Evolutionary conservation across 164 flowering plant genomes (phyloP).

Genomic region (Chimonanthus praecox): DNA sequence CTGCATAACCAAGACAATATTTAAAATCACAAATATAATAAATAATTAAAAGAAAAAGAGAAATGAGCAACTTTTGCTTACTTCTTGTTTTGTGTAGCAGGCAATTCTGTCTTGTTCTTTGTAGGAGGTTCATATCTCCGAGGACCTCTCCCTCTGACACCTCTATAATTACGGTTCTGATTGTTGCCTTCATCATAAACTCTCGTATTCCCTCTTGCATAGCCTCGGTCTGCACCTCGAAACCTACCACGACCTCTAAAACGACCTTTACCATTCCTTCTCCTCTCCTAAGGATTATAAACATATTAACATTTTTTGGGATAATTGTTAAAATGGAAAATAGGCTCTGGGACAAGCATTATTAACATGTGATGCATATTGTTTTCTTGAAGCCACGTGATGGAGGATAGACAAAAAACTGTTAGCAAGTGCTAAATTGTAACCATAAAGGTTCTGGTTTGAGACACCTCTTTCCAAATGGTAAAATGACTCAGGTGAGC

Average conservation of each 20-base stretch:
- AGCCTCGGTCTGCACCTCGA: conserved; percentile 53
- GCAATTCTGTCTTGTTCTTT: conserved; percentile 31
- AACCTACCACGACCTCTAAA: conserved; percentile 61
- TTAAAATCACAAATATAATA: not conserved
- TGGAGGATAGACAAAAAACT: not conserved
- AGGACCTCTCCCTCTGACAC: conserved; percentile 82
- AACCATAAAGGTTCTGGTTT: too few species aligned
- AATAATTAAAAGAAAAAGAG: not conserved
- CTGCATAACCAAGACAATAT: conserved; percentile 20
- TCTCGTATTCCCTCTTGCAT: conserved; percentile 49
- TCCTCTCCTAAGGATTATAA: conserved; percentile 46
- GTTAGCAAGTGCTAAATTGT: too few species aligned
- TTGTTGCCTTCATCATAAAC: conserved; percentile 28
- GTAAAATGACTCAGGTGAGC: too few species aligned
- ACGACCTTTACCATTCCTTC: conserved; percentile 44
- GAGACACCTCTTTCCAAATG: too few species aligned
- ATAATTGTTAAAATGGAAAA: not conserved
- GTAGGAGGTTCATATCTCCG: conserved; percentile 54
- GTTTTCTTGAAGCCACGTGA: not conserved
- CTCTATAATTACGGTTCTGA: conserved; percentile 39
- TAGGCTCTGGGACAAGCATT: not conserved
- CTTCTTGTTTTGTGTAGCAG: conserved; percentile 50
- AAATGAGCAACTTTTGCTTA: conserved; percentile 26
- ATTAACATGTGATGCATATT: not conserved
- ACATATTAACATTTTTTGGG: not conserved